Base-by-base conservation (phyloP, 1,284 basidiomycete genomes). In the Boletellus dicymbophilus region DNA sequence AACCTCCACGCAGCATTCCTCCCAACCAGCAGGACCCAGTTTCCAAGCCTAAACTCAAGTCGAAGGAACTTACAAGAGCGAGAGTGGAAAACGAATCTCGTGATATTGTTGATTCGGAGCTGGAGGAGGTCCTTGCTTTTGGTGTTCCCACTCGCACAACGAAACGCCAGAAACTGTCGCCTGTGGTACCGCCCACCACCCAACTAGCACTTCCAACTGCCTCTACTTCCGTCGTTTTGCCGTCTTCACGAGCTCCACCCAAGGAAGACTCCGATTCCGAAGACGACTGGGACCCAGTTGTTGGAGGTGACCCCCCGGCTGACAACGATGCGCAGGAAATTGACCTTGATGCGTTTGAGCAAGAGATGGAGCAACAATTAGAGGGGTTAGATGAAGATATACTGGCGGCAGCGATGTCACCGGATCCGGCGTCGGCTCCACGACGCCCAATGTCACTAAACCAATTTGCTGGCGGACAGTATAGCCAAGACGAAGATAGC, bases 211-310 rank as follows among this genome's bases (percentile, higher is more conserved):
- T 81, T 6, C 79, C 81, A 18, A 69, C 71, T 27, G 37, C 60
- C 22, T 67, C 71, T 10, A 67, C 72, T 0, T 66, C 71, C 4
- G 55, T 65, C 21, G 65, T 70, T 37, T 54, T 65, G 10, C 63
- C 69, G 13, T 68, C 74, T 55, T 53, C 62, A 52, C 51, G 48
- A 44, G 57, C 58, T 16, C 54, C 51, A 20, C 63, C 55, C 8
- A 63, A 61, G 25, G 58, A 60, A 1, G 63, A 65, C 13, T 71
- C 71, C 3, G 81, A 82, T 47, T 80, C 77, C 9, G 82, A 85
- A 38, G 82, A 79, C 10, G 74, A 75, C 31, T 83, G 80, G 75
- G 79, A 82, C 57, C 68, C 75, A 43, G 74, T 79, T 46, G 66
- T 60, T 18, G 68, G 68, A 12, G 56, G 47, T 9, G 70, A 72